These are phyloP conservation scores for Arabis alpina DNA, from an alignment of 345 rosid genomes.

Conservation along the genomic window DNA sequence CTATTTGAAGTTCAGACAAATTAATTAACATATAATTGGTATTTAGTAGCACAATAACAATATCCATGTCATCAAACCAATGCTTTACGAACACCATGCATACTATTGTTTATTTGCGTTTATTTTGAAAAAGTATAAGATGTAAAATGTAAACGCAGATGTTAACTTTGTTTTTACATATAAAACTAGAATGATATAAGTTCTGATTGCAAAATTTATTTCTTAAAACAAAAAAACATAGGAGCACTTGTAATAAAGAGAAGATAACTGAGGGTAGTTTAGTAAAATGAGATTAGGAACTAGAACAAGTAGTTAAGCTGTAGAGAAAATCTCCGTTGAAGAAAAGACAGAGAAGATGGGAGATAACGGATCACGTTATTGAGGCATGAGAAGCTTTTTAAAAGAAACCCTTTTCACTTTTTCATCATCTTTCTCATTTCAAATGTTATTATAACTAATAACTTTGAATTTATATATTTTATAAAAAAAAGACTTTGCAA, in stretches of 20 bases:
- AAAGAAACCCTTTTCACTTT: conserved; percentile 30
- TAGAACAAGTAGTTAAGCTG: neutral
- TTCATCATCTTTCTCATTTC: conserved; percentile 31
- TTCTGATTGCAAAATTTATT: neutral
- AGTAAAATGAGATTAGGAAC: neutral
- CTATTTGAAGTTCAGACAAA: too few relatives aligned
- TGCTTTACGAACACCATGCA: neutral
- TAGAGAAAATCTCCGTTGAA: conserved; percentile 49
- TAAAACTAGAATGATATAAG: neutral
- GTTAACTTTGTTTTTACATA: too few relatives aligned
- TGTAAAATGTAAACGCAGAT: neutral
- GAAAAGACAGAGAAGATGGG: conserved; percentile 45
- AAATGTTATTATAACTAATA: conserved; percentile 32
- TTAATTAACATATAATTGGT: neutral
- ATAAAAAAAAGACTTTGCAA: conserved; percentile 21
- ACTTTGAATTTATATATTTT: conserved; percentile 26
- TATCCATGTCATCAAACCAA: neutral
- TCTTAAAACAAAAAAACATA: neutral
- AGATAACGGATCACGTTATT: conserved; percentile 76
- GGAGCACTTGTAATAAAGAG: neutral
- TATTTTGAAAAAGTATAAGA: neutral
- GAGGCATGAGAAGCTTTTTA: conserved; percentile 46
- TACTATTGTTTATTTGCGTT: neutral
- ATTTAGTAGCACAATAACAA: neutral
- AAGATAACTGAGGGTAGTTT: conserved; percentile 10